These are phyloP conservation scores for Panus rudis DNA, from an alignment of 768 basidiomycete species.

Conservation along the genomic window DNA sequence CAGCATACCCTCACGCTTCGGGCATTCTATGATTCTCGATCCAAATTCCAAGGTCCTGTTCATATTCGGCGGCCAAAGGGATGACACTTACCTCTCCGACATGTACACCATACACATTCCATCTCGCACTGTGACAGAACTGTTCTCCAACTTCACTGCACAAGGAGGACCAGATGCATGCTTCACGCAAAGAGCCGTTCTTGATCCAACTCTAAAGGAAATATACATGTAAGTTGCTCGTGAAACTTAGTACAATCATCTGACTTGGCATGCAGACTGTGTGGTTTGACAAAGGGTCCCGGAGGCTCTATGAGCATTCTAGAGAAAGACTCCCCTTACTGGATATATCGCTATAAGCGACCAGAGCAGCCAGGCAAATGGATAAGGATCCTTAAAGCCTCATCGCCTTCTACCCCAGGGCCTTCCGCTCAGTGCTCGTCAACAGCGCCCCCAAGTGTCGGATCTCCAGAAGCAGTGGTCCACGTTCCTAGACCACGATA, in stretches of 20 bases:
- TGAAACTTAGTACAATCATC: background rate
- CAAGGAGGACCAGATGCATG: conserved; percentile 63
- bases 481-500: conserved; percentile 57
- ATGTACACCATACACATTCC: conserved; percentile 69
- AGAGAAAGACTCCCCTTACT: conserved; percentile 46
- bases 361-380: conserved; percentile 53
- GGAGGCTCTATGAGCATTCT: conserved; percentile 34
- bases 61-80: conserved; percentile 70
- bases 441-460: background rate
- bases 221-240: conserved; percentile 58
- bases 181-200: conserved; percentile 69
- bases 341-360: conserved; percentile 58
- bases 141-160: conserved; percentile 55
- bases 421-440: background rate
- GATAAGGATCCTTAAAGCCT: conserved; percentile 42
- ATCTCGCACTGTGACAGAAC: conserved; percentile 48
- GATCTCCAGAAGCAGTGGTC: too few relatives aligned
- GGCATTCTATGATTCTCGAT: conserved; percentile 80
- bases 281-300: conserved; percentile 45
- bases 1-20: conserved; percentile 54
- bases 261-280: conserved; percentile 38
- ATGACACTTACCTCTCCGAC: conserved; percentile 61
- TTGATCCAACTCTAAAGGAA: conserved; percentile 55
- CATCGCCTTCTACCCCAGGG: background rate
- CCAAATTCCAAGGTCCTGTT: conserved; percentile 48